Percentiles rank a stretch among this genome's conserved stretches.
phyloP scores from a whole-genome alignment of 2,329 filamentous ascomycete species.

The Pseudonectria foliicola region DNA sequence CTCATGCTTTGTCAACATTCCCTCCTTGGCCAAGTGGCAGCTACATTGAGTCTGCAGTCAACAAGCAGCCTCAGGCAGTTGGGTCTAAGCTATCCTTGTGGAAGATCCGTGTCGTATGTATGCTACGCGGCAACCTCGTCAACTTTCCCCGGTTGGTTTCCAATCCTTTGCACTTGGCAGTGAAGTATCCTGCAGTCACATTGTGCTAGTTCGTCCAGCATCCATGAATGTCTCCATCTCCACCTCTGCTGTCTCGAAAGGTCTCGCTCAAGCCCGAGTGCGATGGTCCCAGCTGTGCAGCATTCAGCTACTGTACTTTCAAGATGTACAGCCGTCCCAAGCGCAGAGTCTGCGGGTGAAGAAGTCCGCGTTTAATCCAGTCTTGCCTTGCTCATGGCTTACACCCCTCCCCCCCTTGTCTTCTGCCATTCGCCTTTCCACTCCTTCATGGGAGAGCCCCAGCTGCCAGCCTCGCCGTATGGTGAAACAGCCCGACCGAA shows the following conservation, averaged over 20 bases:
- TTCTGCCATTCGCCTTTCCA: too few relatives aligned
- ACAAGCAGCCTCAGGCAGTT: too few relatives aligned
- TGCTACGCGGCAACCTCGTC: conserved; percentile 3
- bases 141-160: conserved; percentile 3
- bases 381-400: too few relatives aligned
- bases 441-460: too few relatives aligned
- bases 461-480: conserved; percentile 5
- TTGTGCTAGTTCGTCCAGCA: background rate
- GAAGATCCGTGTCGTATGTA: conserved; percentile 1
- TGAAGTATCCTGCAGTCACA: background rate
- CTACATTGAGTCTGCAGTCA: too few relatives aligned
- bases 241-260: conserved; percentile 1
- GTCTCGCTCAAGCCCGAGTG: conserved; percentile 8
- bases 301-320: conserved; percentile 12
- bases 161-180: background rate
- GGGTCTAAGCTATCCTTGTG: conserved; percentile 1
- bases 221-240: conserved; percentile 1
- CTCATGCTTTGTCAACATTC: conserved; percentile 6
- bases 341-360: too few relatives aligned
- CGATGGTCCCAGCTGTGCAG: conserved; percentile 7
- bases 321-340: too few relatives aligned
- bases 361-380: too few relatives aligned
- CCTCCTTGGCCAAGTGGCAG: background rate
- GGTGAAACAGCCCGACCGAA: conserved; percentile 13
- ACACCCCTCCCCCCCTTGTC: too few relatives aligned